phyloP scores from a whole-genome alignment of 371 early-diverging fungal genomes.

The Racocetra persica region DNA sequence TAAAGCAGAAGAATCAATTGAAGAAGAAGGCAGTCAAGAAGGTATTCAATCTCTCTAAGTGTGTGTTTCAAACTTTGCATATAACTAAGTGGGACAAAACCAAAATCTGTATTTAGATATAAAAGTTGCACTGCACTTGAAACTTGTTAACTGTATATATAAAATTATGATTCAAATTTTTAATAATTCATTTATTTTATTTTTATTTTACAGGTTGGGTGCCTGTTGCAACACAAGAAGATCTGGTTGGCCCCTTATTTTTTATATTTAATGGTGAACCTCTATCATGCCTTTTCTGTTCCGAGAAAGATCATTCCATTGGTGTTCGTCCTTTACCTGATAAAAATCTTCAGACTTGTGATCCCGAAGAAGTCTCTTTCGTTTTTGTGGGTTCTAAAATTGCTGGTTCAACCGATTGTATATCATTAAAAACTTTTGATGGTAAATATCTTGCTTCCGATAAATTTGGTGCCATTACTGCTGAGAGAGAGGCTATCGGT shows the following conservation, averaged over 20 bases:
- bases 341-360: slow-evolving; percentile 47
- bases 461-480: slow-evolving; percentile 81
- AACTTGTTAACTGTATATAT: neutral
- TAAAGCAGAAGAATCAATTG: slow-evolving; percentile 39
- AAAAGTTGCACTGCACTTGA: neutral
- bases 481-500: slow-evolving; percentile 79
- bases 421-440: slow-evolving; percentile 71
- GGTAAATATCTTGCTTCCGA: slow-evolving; percentile 80
- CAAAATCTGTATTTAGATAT: too few relatives aligned
- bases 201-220: slow-evolving; percentile 41
- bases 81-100: neutral
- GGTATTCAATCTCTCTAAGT: neutral
- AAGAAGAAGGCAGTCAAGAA: slow-evolving; percentile 33
- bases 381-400: slow-evolving; percentile 74
- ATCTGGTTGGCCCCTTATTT: slow-evolving; percentile 42
- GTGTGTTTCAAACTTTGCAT: neutral
- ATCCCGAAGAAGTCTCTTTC: slow-evolving; percentile 72
- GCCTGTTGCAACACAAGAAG: slow-evolving; percentile 16
- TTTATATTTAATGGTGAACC: slow-evolving; percentile 44
- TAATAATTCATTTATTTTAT: too few relatives aligned
- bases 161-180: neutral
- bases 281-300: slow-evolving; percentile 36
- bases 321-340: slow-evolving; percentile 2
- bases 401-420: slow-evolving; percentile 59
- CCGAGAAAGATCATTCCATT: slow-evolving; percentile 37